Percentiles rank a stretch among this genome's conserved stretches.
Evolutionary conservation across 495 filamentous ascomycete genomes (phyloP).

Genomic region (Glonium stellatum): DNA sequence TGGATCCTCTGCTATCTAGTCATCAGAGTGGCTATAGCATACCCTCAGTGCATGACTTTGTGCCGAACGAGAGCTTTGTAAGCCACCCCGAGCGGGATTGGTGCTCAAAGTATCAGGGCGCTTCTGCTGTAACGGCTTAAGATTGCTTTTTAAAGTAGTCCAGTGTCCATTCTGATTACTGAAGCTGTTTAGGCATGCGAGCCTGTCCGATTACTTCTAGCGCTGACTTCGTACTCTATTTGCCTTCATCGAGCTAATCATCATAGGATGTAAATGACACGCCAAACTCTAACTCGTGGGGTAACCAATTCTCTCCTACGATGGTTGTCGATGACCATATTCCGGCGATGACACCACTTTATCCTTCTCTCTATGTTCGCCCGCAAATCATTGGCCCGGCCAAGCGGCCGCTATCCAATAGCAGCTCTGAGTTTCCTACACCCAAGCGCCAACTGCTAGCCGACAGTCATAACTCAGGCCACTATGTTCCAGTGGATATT

Average conservation of each 20-base stretch:
- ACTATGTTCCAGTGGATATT: neutral
- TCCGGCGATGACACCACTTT: neutral
- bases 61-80: neutral
- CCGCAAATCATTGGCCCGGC: neutral
- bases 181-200: neutral
- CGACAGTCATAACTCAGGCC: neutral
- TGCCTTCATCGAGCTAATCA: neutral
- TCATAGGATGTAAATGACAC: neutral
- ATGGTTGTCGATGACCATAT: neutral
- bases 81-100: neutral
- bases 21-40: neutral
- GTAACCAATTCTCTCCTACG: neutral
- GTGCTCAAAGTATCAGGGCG: neutral
- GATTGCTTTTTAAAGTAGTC: neutral
- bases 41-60: neutral
- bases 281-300: neutral
- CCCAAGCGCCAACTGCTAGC: neutral
- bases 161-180: neutral
- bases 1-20: neutral
- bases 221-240: neutral
- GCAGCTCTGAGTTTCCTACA: neutral
- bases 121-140: neutral
- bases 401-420: neutral
- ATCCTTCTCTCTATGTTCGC: neutral
- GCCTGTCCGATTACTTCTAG: neutral